Conservation (phyloP, 495 filamentous ascomycete genomes). For the Neurospora sp. region DNA sequence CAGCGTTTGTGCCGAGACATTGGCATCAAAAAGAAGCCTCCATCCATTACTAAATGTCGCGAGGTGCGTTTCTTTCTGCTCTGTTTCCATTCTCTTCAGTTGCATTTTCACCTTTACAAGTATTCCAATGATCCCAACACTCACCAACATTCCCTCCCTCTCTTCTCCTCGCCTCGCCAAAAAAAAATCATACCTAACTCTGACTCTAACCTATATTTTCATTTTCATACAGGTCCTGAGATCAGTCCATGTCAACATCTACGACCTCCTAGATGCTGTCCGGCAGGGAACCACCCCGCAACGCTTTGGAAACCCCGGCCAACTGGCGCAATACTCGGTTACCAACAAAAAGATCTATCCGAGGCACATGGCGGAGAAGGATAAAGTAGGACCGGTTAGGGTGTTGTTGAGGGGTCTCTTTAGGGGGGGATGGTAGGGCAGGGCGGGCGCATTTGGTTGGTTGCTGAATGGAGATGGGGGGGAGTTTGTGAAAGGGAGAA, state of each 20-base stretch:
- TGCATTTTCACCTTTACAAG: too few species aligned
- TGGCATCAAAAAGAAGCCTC: conserved; percentile 14
- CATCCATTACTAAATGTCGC: conserved; percentile 26
- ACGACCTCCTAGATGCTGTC: conserved; percentile 25
- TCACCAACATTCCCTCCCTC: too few species aligned
- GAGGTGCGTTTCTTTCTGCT: conserved; percentile 13
- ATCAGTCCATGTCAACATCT: conserved; percentile 26
- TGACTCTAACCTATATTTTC: too few species aligned
- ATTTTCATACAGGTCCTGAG: conserved; percentile 12
- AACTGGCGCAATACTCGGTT: conserved; percentile 18
- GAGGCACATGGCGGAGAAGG: conserved; percentile 3
- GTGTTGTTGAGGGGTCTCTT: conserved; percentile 4
- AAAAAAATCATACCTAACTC: too few species aligned
- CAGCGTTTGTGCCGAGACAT: conserved; percentile 25
- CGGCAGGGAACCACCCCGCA: neutral
- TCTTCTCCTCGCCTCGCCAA: too few species aligned
- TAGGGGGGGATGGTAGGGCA: neutral
- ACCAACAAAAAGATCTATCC: conserved; percentile 10
- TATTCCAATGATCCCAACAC: too few species aligned
- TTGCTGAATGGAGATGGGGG: neutral
- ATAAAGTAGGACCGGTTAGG: conserved; percentile 19
- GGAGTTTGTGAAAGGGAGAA: neutral
- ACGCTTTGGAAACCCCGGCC: conserved; percentile 8
- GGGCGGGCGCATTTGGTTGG: neutral
- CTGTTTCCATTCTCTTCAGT: too few species aligned